Conservation (phyloP, 176 grass and related monocot genomes). For the barley (Hordeum vulgare) region DNA sequence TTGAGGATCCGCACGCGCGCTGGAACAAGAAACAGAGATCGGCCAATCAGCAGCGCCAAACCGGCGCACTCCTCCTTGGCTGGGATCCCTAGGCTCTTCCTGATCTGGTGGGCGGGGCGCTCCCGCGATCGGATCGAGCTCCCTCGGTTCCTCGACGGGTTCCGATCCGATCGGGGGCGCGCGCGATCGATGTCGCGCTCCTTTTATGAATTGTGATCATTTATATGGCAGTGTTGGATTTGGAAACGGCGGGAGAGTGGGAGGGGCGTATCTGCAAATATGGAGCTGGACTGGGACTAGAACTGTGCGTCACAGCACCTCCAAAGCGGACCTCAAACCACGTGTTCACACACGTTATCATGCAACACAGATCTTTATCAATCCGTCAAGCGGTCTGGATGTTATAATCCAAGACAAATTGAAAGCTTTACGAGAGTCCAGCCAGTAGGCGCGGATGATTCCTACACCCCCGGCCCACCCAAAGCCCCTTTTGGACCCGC, state of each 20-base stretch:
- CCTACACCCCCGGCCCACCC: too few species aligned
- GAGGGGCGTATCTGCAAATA: slow-evolving; percentile 3
- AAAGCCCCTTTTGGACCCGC: too few species aligned
- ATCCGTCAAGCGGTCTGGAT: too few species aligned
- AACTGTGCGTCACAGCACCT: too few species aligned
- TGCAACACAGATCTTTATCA: too few species aligned
- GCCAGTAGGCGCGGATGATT: accelerated
- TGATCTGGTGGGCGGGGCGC: background rate
- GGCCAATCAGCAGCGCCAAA: background rate
- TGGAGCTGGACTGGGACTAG: background rate
- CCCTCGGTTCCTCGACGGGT: background rate
- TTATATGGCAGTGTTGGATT: background rate
- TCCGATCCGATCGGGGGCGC: slow-evolving; percentile 15
- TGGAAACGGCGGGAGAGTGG: background rate
- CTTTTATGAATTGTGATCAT: slow-evolving; percentile 7
- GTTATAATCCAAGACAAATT: too few species aligned
- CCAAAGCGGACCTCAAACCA: too few species aligned
- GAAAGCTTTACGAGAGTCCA: too few species aligned
- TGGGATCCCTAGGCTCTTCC: background rate
- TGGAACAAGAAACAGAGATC: background rate
- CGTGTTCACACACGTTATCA: too few species aligned
- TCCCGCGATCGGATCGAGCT: slow-evolving; percentile 16
- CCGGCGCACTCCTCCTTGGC: background rate
- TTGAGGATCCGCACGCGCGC: slow-evolving; percentile 10
- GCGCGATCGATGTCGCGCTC: background rate